phyloP scores from a whole-genome alignment of 768 basidiomycete genomes.

The Xerocomellus dryophilus region DNA sequence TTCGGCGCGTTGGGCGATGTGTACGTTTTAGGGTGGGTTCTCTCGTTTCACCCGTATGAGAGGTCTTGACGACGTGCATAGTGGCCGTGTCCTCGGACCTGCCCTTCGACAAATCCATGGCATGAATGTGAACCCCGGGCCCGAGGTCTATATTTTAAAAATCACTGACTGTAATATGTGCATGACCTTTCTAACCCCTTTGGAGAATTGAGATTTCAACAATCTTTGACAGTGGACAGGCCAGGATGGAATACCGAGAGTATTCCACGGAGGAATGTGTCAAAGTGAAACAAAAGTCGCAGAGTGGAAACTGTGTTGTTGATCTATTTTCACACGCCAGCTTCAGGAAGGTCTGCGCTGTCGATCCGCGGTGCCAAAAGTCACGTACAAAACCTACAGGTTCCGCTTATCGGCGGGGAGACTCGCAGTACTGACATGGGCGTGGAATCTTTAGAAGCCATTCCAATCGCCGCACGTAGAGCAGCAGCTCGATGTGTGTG shows the following conservation, averaged over 20 bases:
- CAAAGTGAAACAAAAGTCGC: too few relatives aligned
- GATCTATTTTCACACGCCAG: too few relatives aligned
- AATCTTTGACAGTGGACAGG: too few relatives aligned
- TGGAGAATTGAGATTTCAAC: neutral
- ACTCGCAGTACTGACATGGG: too few relatives aligned
- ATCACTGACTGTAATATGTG: neutral
- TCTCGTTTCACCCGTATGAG: neutral
- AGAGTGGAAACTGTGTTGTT: too few relatives aligned
- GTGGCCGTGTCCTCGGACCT: neutral
- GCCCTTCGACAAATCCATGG: neutral
- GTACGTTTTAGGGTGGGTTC: slow-evolving; percentile 3
- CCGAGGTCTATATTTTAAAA: too few relatives aligned
- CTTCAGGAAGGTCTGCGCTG: too few relatives aligned
- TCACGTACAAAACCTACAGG: neutral
- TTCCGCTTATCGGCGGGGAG: neutral
- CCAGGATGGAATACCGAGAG: too few relatives aligned
- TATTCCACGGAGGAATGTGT: too few relatives aligned
- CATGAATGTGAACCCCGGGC: too few relatives aligned
- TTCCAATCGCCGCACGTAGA: neutral
- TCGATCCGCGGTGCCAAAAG: too few relatives aligned
- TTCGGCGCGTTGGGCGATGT: slow-evolving; percentile 3
- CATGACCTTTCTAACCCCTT: neutral
- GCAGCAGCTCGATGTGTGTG: neutral
- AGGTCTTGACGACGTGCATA: neutral
- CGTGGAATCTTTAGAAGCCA: neutral